These are phyloP conservation scores for Shiraia bambusicola DNA, from an alignment of 2,329 filamentous ascomycete genomes.

Conservation along the genomic window DNA sequence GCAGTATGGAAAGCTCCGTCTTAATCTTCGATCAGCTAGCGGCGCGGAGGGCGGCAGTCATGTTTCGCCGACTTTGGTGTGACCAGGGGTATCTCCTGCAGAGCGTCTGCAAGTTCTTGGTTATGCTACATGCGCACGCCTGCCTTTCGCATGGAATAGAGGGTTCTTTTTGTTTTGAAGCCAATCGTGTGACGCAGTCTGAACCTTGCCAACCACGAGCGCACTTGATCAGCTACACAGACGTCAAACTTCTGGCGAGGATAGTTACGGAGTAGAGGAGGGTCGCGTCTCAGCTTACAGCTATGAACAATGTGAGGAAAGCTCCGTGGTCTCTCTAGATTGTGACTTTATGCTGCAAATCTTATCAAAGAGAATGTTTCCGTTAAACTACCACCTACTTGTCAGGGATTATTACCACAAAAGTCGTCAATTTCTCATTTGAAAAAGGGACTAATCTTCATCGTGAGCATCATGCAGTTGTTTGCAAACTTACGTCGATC, in stretches of 20 bases:
- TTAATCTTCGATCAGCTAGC: conserved; percentile 7
- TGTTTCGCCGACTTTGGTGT: conserved; percentile 26
- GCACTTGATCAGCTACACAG: conserved; percentile 19
- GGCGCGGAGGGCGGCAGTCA: conserved; percentile 25
- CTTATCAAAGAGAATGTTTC: conserved; percentile 19
- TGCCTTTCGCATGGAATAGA: neutral
- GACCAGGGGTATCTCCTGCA: too few species aligned
- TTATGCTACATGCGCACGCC: conserved; percentile 11
- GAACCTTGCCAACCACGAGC: conserved; percentile 20
- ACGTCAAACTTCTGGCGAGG: conserved; percentile 18
- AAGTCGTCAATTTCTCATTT: conserved; percentile 9
- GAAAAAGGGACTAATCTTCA: conserved; percentile 1
- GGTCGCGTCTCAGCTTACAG: conserved; percentile 34
- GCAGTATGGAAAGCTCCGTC: conserved; percentile 11
- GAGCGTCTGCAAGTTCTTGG: neutral
- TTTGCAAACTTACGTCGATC: neutral
- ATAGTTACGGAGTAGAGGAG: too few species aligned
- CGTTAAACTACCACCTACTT: conserved; percentile 17
- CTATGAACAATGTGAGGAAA: conserved; percentile 22
- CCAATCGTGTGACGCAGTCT: conserved; percentile 14
- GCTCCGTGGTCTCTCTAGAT: conserved; percentile 34
- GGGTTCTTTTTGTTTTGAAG: neutral
- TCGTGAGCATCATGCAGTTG: neutral
- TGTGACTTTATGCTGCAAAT: conserved; percentile 24
- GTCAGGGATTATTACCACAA: conserved; percentile 25